These are phyloP conservation scores for Cryptococcus neoformans DNA, from an alignment of 1,284 basidiomycete genomes.

Conservation along the genomic window DNA sequence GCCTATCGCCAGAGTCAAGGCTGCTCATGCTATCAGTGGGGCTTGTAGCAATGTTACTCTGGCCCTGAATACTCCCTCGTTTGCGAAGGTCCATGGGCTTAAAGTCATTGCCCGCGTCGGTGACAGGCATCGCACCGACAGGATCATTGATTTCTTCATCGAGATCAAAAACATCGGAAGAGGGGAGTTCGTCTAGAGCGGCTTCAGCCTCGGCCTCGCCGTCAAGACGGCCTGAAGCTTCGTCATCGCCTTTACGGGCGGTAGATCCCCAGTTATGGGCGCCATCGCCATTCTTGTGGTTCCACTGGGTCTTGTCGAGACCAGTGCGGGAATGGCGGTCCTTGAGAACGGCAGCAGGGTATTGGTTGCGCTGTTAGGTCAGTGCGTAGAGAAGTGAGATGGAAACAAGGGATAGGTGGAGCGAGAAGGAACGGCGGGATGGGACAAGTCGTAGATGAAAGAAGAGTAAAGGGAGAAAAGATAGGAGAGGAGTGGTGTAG, in stretches of 20 bases:
- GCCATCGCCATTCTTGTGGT: constrained; percentile 72
- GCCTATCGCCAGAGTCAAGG: constrained; percentile 20
- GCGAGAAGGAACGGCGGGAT: neutral
- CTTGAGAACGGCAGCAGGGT: constrained; percentile 69
- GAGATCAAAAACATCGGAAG: constrained; percentile 12
- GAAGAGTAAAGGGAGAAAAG: neutral
- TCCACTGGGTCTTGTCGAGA: constrained; percentile 60
- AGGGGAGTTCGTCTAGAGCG: constrained; percentile 40
- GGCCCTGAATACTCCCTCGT: neutral
- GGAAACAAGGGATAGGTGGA: neutral
- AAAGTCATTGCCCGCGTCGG: neutral
- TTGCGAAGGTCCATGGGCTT: neutral
- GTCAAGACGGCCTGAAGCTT: constrained; percentile 25
- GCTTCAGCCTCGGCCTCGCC: constrained; percentile 54
- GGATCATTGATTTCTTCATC: constrained; percentile 7
- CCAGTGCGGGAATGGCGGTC: constrained; percentile 72
- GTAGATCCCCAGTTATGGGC: constrained; percentile 79
- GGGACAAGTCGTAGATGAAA: neutral
- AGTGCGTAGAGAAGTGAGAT: neutral
- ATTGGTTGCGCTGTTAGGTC: constrained; percentile 52
- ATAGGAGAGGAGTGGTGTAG: neutral
- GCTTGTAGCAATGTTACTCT: neutral
- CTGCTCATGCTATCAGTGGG: constrained; percentile 27
- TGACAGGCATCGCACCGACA: neutral
- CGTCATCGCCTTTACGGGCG: constrained; percentile 60